Conservation (phyloP, 768 basidiomycete species). For the Cystofilobasidium macerans region DNA sequence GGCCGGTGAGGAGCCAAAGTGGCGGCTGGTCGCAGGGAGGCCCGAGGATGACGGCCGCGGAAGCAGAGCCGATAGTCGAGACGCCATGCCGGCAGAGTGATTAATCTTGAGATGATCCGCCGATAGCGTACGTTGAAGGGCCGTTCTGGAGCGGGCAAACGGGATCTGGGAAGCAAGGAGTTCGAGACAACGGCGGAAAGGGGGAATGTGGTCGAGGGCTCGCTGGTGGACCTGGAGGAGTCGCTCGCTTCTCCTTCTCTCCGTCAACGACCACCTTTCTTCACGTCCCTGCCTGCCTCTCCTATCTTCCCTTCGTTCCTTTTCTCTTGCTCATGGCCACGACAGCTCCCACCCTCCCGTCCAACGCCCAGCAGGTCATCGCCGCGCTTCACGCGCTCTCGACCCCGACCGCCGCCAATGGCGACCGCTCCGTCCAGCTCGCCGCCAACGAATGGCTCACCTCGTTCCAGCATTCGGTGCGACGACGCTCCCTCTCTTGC, state of each 20-base stretch:
- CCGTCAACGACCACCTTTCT: neutral
- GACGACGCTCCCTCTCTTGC: neutral
- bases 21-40: neutral
- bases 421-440: conserved; percentile 20
- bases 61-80: too few relatives aligned
- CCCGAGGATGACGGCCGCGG: too few relatives aligned
- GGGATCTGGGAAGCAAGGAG: too few relatives aligned
- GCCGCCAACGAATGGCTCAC: conserved; percentile 27
- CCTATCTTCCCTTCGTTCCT: neutral
- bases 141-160: too few relatives aligned
- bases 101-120: too few relatives aligned
- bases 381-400: conserved; percentile 20
- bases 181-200: too few relatives aligned
- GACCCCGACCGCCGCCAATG: neutral
- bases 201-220: neutral
- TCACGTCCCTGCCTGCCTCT: neutral
- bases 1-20: neutral
- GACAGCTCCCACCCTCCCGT: neutral
- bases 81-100: too few relatives aligned
- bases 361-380: conserved; percentile 20
- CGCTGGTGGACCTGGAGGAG: neutral
- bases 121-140: too few relatives aligned
- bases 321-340: neutral
- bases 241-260: neutral
- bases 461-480: conserved; percentile 25